A percentile compares a stretch with the other conserved stretches of the same genome.
phyloP scores from a whole-genome alignment of 2,329 filamentous ascomycete genomes.

The Delphinella strobiligena region DNA sequence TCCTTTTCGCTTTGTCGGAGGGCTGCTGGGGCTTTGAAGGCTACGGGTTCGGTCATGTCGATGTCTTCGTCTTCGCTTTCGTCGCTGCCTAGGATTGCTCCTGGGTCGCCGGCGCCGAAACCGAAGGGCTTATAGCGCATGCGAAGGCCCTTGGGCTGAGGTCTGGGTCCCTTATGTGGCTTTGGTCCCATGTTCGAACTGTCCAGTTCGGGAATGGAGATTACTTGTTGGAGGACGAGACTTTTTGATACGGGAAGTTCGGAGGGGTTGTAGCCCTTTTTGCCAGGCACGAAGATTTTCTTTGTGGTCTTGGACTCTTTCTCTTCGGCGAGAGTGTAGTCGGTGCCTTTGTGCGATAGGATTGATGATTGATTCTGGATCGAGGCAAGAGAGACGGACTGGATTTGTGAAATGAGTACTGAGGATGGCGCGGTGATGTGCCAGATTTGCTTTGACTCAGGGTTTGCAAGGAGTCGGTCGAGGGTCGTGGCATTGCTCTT shows the following conservation, averaged over 20 bases:
- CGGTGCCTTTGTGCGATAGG: slow-evolving; percentile 50
- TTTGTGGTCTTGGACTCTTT: slow-evolving; percentile 10
- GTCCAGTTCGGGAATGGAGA: slow-evolving; percentile 38
- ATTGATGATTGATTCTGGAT: slow-evolving; percentile 41
- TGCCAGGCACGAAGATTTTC: slow-evolving; percentile 14
- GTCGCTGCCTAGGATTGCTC: slow-evolving; percentile 29
- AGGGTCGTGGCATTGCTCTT: slow-evolving; percentile 21
- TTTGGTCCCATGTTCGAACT: slow-evolving; percentile 33
- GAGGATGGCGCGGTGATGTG: slow-evolving; percentile 64
- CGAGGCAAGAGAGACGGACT: slow-evolving; percentile 51
- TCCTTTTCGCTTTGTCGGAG: slow-evolving; percentile 14
- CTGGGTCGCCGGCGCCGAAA: slow-evolving; percentile 32
- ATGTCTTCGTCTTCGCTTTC: slow-evolving; percentile 24
- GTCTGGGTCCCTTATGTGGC: slow-evolving; percentile 41
- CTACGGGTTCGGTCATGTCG: slow-evolving; percentile 16
- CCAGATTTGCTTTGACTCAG: slow-evolving; percentile 64
- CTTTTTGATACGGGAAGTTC: slow-evolving; percentile 43
- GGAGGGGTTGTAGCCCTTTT: slow-evolving; percentile 20
- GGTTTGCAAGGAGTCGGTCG: slow-evolving; percentile 42
- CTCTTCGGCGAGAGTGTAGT: slow-evolving; percentile 35
- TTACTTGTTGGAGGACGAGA: slow-evolving; percentile 53
- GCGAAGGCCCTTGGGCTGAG: slow-evolving; percentile 56
- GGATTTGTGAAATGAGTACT: slow-evolving; percentile 55
- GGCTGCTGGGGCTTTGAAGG: slow-evolving; percentile 15
- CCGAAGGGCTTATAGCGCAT: slow-evolving; percentile 59